A percentile compares a stretch with the other conserved stretches of the same genome.
These are phyloP conservation scores for Serendipita indica DNA, from an alignment of 768 basidiomycete genomes.

Conservation along the genomic window DNA sequence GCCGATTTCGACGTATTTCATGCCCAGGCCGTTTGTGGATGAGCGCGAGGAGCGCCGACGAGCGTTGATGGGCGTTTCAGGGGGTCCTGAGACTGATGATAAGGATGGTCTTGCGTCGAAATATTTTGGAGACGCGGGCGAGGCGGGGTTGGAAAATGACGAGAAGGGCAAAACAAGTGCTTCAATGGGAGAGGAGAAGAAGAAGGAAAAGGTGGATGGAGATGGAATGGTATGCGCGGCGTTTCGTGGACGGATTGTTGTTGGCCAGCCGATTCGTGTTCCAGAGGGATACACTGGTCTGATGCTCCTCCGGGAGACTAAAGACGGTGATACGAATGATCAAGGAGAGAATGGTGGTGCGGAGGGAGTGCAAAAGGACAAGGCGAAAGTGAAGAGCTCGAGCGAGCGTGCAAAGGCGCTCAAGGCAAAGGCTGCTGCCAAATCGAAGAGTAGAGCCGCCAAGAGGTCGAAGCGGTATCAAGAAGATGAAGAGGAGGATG, in stretches of 20 bases:
- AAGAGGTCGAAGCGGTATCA: conserved; percentile 19
- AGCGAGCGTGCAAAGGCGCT: conserved; percentile 8
- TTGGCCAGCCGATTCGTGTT: conserved; percentile 45
- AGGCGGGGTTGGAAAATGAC: background rate
- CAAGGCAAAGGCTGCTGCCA: conserved; percentile 15
- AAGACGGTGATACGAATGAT: conserved; percentile 21
- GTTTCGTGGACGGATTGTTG: conserved; percentile 63
- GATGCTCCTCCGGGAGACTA: conserved; percentile 40
- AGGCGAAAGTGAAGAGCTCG: background rate
- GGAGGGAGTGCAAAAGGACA: conserved; percentile 14
- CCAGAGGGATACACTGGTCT: conserved; percentile 57
- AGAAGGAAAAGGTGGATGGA: background rate
- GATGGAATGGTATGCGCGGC: conserved; percentile 37
- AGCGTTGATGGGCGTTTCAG: background rate
- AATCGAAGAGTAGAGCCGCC: conserved; percentile 14
- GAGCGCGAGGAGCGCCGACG: background rate
- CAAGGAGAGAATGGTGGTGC: background rate
- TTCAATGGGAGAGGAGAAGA: background rate
- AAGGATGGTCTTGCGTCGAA: conserved; percentile 16
- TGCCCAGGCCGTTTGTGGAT: conserved; percentile 26
- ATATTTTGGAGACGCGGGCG: background rate
- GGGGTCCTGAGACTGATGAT: conserved; percentile 1
- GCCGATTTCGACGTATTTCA: conserved; percentile 60
- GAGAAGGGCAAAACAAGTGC: background rate
- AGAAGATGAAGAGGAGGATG: conserved; percentile 22